These are phyloP conservation scores for Myriangium duriaei DNA, from an alignment of 2,329 filamentous ascomycete genomes.

Conservation along the genomic window DNA sequence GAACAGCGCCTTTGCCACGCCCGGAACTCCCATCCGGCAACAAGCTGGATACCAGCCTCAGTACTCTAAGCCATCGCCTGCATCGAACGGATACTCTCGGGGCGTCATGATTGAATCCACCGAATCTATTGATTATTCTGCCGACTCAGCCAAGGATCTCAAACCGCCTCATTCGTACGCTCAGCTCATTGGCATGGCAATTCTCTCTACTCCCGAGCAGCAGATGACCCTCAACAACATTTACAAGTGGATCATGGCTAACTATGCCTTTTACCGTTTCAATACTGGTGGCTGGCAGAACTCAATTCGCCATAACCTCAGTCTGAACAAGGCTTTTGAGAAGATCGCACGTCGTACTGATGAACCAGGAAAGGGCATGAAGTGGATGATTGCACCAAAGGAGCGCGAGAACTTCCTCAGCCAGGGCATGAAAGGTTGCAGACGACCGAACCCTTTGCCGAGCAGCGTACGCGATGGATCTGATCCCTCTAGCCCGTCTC, in stretches of 20 bases:
- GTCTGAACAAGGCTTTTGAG: conserved; percentile 84
- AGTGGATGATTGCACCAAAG: conserved; percentile 86
- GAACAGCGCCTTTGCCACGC: conserved; percentile 21
- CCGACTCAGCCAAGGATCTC: conserved; percentile 74
- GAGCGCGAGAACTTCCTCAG: conserved; percentile 78
- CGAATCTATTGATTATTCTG: conserved; percentile 59
- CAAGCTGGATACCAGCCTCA: conserved; percentile 12
- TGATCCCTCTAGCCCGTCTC: conserved; percentile 19
- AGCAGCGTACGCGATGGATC: conserved; percentile 18
- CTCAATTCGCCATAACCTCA: conserved; percentile 92
- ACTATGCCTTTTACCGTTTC: conserved; percentile 87
- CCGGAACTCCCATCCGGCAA: conserved; percentile 25
- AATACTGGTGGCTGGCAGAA: conserved; percentile 92
- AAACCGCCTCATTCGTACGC: conserved; percentile 96
- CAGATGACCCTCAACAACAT: conserved; percentile 87
- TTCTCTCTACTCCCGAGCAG: conserved; percentile 72
- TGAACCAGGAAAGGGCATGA: conserved; percentile 97
- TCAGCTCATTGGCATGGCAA: conserved; percentile 92
- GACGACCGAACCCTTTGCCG: conserved; percentile 22
- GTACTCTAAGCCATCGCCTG: conserved; percentile 32
- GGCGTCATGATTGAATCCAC: conserved; percentile 41
- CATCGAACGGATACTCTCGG: conserved; percentile 30
- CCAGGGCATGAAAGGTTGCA: conserved; percentile 40
- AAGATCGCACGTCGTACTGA: conserved; percentile 88
- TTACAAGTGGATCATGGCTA: conserved; percentile 81